Conservation (phyloP, 2,329 filamentous ascomycete species). For the Penicillium sp. region DNA sequence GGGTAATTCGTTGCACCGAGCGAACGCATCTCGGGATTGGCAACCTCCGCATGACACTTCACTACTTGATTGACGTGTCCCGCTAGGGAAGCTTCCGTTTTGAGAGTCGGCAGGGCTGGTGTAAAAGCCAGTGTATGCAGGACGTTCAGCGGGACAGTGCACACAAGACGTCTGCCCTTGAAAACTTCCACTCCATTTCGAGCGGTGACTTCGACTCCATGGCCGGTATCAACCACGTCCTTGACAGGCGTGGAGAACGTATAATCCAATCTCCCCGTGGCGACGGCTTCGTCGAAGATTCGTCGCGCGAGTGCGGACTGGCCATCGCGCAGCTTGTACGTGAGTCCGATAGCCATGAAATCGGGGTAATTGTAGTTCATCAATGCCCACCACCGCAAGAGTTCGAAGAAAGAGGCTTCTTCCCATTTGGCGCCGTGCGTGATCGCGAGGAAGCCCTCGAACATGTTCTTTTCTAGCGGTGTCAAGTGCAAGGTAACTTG, state of each 20-base stretch:
- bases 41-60: slow-evolving; percentile 9
- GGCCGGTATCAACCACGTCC: neutral
- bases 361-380: slow-evolving; percentile 8
- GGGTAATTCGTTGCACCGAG: slow-evolving; percentile 7
- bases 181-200: neutral
- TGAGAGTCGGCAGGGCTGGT: neutral
- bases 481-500: neutral
- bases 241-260: neutral
- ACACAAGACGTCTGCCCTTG: slow-evolving; percentile 7
- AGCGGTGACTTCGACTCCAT: neutral
- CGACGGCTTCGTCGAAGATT: slow-evolving; percentile 11
- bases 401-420: slow-evolving; percentile 12
- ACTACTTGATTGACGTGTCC: slow-evolving; percentile 9
- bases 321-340: slow-evolving; percentile 11
- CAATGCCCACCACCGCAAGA: slow-evolving; percentile 15
- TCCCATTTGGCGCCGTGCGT: slow-evolving; percentile 11
- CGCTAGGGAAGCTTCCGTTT: neutral
- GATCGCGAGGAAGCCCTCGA: slow-evolving; percentile 5
- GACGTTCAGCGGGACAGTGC: slow-evolving; percentile 14
- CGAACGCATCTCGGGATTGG: slow-evolving; percentile 9
- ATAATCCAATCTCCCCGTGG: slow-evolving; percentile 9
- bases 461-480: neutral
- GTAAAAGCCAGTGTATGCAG: slow-evolving; percentile 4
- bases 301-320: slow-evolving; percentile 9
- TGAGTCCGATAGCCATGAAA: slow-evolving; percentile 6